Evolutionary conservation across 192 early-diverging fungal genomes (phyloP).

Genomic region (Coemansia sp.): DNA sequence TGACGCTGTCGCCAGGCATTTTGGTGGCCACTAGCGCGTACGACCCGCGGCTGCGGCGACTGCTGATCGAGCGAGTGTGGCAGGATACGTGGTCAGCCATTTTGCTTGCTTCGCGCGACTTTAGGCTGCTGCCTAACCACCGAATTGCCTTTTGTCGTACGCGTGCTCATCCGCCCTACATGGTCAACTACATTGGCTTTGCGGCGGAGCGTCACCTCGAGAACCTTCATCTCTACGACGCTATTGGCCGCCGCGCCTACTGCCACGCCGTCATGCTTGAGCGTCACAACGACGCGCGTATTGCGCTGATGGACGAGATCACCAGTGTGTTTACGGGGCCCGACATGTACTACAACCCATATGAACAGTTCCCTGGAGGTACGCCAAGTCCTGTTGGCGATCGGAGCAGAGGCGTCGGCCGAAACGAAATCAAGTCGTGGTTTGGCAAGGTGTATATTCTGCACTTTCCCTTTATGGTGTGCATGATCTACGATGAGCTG

Average conservation of each 20-base stretch:
- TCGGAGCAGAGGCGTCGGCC: too few relatives aligned
- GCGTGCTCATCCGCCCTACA: conserved; percentile 59
- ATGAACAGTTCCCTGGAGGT: too few relatives aligned
- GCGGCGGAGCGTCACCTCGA: conserved; percentile 67
- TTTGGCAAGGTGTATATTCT: conserved; percentile 63
- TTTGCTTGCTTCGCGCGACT: conserved; percentile 57
- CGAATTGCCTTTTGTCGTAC: conserved; percentile 55
- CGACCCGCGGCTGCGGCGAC: conserved; percentile 43
- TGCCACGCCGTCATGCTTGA: conserved; percentile 36
- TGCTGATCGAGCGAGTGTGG: conserved; percentile 63
- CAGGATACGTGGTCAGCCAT: conserved; percentile 69
- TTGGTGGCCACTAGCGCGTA: conserved; percentile 30
- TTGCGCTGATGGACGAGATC: conserved; percentile 49
- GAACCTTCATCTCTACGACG: conserved; percentile 59
- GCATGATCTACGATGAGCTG: conserved; percentile 65
- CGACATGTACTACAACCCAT: conserved; percentile 66
- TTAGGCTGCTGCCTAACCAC: conserved; percentile 55
- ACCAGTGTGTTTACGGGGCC: conserved; percentile 55
- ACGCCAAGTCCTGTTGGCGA: too few relatives aligned
- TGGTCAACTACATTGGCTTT: conserved; percentile 62
- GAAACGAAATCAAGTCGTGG: conserved; percentile 52
- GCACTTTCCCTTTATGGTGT: conserved; percentile 66
- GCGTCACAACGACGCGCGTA: conserved; percentile 32
- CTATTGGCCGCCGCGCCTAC: conserved; percentile 56
- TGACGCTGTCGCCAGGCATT: conserved; percentile 50